Base-by-base conservation (phyloP, 2,329 filamentous ascomycete genomes). In the Madurella fahalii region DNA sequence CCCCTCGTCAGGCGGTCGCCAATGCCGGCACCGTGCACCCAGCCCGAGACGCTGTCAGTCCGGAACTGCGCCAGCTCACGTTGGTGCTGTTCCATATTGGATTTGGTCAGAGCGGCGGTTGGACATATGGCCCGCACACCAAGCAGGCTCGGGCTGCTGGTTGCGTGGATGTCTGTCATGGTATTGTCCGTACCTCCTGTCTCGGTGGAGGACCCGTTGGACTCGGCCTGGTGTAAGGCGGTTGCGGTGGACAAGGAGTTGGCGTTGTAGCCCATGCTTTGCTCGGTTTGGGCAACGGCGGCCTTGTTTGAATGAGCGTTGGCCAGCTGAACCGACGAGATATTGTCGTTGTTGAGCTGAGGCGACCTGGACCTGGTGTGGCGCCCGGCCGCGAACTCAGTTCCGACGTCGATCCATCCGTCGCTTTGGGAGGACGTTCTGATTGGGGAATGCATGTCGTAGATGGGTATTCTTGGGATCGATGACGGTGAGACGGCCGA, bases 301-400 rank as follows among this genome's bases (percentile, higher is more conserved):
- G n/a, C 40, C 43, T 39, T 18, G 47, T 47, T 47, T 11, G 62
- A 50, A 9, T 55, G 42, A 44, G 53, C 55, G 49, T 42, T 47
- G 47, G 58, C 60, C 2, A 60, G 43, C 37, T 64, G 58, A 18
- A 17, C 42, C 2, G 59, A 64, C 4, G 63, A 56, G 40, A 59
- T 48, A 47, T 65, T 65, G 50, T 58, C 52, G 18, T 39, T 44
- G 42, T 63, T 66, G 57, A 52, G 53, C 47, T 66, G 62, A 7
- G 61, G 64, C 7, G 51, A 40, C 32, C 63, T 59, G n/a, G 12
- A 9, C n/a, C 44, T 40, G 41, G 57, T 64, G 56, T 58, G 42
- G 5, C 17, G 20, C n/a, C 50, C 41, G 16, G 50, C 47, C 11
- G 50, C 17, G 41, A 50, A 53, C 7, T 57, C 25, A 46, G 7